Evolutionary conservation across 2,329 filamentous ascomycete genomes (phyloP), one percentile per base, ranked within the genome.

Genomic region (Lachnellula arida): DNA sequence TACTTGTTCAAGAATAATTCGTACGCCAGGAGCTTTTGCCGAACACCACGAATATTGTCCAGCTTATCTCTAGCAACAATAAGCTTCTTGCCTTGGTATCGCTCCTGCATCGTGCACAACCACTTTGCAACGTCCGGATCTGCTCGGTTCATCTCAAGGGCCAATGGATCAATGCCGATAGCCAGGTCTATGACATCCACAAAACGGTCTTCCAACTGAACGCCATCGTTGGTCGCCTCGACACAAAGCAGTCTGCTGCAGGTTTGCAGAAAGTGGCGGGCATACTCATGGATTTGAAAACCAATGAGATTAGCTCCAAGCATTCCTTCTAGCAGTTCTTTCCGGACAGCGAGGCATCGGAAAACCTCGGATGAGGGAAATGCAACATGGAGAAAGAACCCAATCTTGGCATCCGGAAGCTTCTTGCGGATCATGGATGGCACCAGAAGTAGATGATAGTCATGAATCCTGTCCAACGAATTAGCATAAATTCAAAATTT

Each of bases 321-420:
- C 78, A 97, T 93, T 54, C 94, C 93, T 65, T 96, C 88, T 1
- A 97, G 81, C 9, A 97, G 81, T 72, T 96, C 83, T 63, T 88
- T 92, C 56, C 93, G 88, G 11, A 91, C 86, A 2, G 93, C 89
- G 22, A 97, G 76, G 71, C 93, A 97, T 48, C 93, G 84, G 74
- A 97, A 97, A 1, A 97, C 91, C 68, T 97, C 93, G 0, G 93
- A 97, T 0, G 93, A 97, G 0, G 93, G 93, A 72, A 97, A 97
- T 0, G 93, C 91, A 28, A 93, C 91, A 69, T 97, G 93, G 15
- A 97, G 76, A 75, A 97, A 97, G 76, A 97, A 94, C 11, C 93
- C 93, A 65, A 97, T 97, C 74, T 96, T 89, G 15, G 93, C 93
- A 62, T 97, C 91, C 0, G 93, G 92, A 9, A 94, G 79, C 76